Evolutionary conservation across 2,329 filamentous ascomycete species (phyloP).

Genomic region (Myriosclerotinia duriaeana): DNA sequence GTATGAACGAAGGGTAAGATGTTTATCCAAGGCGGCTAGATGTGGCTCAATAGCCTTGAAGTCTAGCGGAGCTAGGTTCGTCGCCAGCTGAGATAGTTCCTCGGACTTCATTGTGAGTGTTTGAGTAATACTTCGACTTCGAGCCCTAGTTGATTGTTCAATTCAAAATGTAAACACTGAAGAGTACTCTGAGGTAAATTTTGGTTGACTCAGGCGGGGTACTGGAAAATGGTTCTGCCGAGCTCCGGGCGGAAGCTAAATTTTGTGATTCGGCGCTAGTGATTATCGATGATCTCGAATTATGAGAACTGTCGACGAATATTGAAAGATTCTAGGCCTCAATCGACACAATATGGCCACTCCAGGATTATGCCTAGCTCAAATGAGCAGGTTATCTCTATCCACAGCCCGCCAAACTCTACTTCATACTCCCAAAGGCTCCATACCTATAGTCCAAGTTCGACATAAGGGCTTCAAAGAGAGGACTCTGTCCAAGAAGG

Average conservation of each 20-base stretch:
- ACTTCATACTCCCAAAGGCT: slow-evolving; percentile 25
- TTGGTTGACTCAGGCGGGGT: slow-evolving; percentile 20
- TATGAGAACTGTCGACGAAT: background rate
- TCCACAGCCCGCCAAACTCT: slow-evolving; percentile 26
- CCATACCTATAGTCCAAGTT: slow-evolving; percentile 32
- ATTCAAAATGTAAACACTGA: slow-evolving; percentile 28
- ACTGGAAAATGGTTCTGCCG: slow-evolving; percentile 26
- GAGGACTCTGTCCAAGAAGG: slow-evolving; percentile 32
- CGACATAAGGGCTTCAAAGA: slow-evolving; percentile 27
- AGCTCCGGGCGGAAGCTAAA: slow-evolving; percentile 17
- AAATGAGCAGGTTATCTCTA: slow-evolving; percentile 39
- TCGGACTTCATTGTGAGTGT: slow-evolving; percentile 52
- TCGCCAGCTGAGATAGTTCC: slow-evolving; percentile 54
- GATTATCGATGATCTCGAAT: slow-evolving; percentile 17
- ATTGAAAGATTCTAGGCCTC: slow-evolving; percentile 2
- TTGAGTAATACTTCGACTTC: background rate
- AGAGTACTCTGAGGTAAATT: slow-evolving; percentile 24
- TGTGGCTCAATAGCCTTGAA: slow-evolving; percentile 79
- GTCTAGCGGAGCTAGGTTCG: slow-evolving; percentile 59
- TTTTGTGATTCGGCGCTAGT: slow-evolving; percentile 20
- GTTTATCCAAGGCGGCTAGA: slow-evolving; percentile 77
- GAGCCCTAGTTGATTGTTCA: background rate
- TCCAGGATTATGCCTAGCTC: slow-evolving; percentile 38
- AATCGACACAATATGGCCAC: slow-evolving; percentile 36
- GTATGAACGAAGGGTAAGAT: slow-evolving; percentile 83